These are phyloP conservation scores for Hypoxylon sp. DNA, from an alignment of 2,329 filamentous ascomycete genomes.

Conservation along the genomic window DNA sequence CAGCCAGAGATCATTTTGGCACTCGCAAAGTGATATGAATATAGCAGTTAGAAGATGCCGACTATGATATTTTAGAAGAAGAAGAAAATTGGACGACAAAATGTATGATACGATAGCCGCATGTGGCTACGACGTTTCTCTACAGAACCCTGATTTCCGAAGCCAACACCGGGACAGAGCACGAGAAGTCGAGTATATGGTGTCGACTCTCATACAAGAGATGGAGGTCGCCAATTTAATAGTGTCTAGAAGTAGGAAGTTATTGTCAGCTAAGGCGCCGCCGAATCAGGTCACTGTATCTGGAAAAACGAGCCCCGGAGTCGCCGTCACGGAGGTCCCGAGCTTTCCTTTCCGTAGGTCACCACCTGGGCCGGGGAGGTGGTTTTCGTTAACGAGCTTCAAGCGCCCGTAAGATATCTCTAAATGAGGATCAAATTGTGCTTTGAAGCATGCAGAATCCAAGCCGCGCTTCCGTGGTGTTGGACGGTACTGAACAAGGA, in stretches of 20 bases:
- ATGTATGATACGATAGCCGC: too few relatives aligned
- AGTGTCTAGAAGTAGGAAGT: background rate
- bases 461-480: background rate
- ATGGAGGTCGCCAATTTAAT: constrained; percentile 4
- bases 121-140: too few relatives aligned
- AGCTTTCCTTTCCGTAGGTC: constrained; percentile 8
- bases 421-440: too few relatives aligned
- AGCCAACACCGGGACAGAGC: background rate
- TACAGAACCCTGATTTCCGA: too few relatives aligned
- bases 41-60: too few relatives aligned
- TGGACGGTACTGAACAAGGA: background rate
- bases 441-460: constrained; percentile 1
- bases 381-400: background rate
- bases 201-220: background rate
- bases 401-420: background rate
- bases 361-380: background rate
- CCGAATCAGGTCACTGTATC: constrained; percentile 1
- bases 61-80: too few relatives aligned
- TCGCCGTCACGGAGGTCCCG: background rate
- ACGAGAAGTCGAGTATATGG: constrained; percentile 1
- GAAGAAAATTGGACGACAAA: too few relatives aligned
- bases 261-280: constrained; percentile 14
- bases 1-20: background rate
- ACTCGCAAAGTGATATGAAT: too few relatives aligned
- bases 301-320: background rate